Base-by-base conservation (phyloP, 2,329 filamentous ascomycete species). In the Sclerotinia subarctica region DNA sequence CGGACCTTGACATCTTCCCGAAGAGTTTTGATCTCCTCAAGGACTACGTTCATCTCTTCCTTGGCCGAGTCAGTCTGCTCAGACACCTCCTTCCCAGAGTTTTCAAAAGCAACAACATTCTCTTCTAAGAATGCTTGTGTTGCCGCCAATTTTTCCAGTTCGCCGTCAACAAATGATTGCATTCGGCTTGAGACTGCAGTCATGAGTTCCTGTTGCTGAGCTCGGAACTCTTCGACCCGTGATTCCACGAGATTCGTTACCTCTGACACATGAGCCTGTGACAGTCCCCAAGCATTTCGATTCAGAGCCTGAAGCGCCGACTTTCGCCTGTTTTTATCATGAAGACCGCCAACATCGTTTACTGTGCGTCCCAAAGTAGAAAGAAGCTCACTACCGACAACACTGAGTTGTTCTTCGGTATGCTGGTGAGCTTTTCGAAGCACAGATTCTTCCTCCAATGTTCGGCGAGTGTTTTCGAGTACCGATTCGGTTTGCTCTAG, bases 1-100 rank as follows among this genome's bases (percentile, higher is more conserved):
- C 90, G 90, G 60, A 86, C 83, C 81, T 97, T 97, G 64, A 98
- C 92, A 65, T 92, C 89, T 77, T 97, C 91, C 29, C 94, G 88
- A 32, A 98, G 84, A n/a, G 86, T 88, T 77, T 94, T 94, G 77
- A 98, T 97, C 77, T 96, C 94, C 74, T 95, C 92, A 13, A 99
- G 83, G 1, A 97, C 90, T n/a, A 86, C 83, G 74, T 97, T 94
- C 91, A 97, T 93, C 68, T 94, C 90, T 59, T 94, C 88, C 74
- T 90, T 92, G 3, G 93, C 90, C 70, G 84, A 82, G 32, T 85
- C 82, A 67, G 88, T 90, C 74, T 91, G 88, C 53, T 86, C 82
- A 35, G 90, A 84, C 21, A 96, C 84, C 72, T 90, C 86, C 63
- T 83, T 82, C 77, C 90, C 88, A 0, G 90, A 91, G 24, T 84